Conservation (phyloP, 495 filamentous ascomycete species). For the Tuber magnatum region DNA sequence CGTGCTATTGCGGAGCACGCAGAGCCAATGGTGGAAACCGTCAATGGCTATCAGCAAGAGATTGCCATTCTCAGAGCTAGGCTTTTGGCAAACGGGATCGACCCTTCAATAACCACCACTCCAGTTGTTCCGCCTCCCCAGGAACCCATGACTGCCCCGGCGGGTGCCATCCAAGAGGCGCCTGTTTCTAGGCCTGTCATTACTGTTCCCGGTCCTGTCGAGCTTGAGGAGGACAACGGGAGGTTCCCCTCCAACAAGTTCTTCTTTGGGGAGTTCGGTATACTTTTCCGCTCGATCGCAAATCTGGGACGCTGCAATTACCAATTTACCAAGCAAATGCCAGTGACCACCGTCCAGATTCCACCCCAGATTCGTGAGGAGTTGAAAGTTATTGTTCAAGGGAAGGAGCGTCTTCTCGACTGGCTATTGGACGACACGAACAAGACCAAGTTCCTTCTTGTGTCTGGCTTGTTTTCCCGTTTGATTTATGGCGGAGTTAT, state of each 20-base stretch:
- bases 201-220: not conserved
- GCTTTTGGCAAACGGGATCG: not conserved
- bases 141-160: not conserved
- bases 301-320: conserved; percentile 36
- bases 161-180: not conserved
- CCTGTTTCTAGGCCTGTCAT: not conserved
- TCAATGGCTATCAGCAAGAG: not conserved
- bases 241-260: conserved; percentile 6
- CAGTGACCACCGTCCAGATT: conserved; percentile 4
- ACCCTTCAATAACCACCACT: not conserved
- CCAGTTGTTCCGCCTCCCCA: not conserved
- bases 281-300: conserved; percentile 31
- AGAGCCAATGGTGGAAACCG: not conserved
- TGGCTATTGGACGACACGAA: conserved; percentile 14
- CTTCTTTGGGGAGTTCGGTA: conserved; percentile 29
- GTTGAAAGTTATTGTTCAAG: conserved; percentile 20
- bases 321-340: conserved; percentile 29
- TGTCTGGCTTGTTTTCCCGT: conserved; percentile 23
- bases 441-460: conserved; percentile 29
- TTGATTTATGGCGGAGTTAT: conserved; percentile 18
- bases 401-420: conserved; percentile 6
- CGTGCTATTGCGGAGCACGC: not conserved
- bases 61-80: not conserved
- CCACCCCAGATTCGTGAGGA: conserved; percentile 5
- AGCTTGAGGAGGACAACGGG: not conserved